A percentile compares a stretch with the other conserved stretches of the same genome.
phyloP scores from a whole-genome alignment of 352 stramenopile genomes.

The Pythium insidiosum region DNA sequence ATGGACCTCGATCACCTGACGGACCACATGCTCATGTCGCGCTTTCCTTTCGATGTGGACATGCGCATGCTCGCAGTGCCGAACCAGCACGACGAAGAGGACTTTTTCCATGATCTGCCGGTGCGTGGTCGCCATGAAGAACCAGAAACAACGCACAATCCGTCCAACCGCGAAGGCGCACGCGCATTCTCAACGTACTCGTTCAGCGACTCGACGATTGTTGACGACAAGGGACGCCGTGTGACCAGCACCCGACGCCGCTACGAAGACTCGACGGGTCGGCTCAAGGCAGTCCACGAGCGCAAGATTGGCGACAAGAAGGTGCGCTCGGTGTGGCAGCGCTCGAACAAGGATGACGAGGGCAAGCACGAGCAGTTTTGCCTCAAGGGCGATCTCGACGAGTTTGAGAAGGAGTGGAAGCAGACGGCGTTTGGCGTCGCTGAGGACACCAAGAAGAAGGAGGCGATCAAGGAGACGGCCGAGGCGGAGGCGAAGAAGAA shows the following conservation, averaged over 20 bases:
- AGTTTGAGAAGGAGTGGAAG: conserved; percentile 47
- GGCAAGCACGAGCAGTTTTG: conserved; percentile 25
- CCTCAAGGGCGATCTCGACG: conserved; percentile 23
- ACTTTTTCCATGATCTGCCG: conserved; percentile 51
- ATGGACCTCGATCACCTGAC: conserved; percentile 35
- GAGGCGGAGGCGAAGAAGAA: conserved; percentile 1
- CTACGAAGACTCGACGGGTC: conserved; percentile 41
- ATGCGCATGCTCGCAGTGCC: conserved; percentile 15
- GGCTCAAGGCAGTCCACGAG: conserved; percentile 34
- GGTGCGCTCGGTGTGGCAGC: conserved; percentile 27
- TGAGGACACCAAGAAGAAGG: conserved; percentile 22
- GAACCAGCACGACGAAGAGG: conserved; percentile 24
- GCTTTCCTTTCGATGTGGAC: neutral
- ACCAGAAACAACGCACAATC: neutral
- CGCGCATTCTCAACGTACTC: conserved; percentile 33
- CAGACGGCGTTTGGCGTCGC: conserved; percentile 35
- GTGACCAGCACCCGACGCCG: conserved; percentile 25
- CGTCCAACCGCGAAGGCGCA: neutral
- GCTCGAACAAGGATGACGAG: conserved; percentile 18
- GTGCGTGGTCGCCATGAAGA: conserved; percentile 12
- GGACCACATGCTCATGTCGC: conserved; percentile 12
- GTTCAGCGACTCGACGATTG: conserved; percentile 29
- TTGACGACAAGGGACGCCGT: conserved; percentile 27
- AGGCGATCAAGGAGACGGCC: conserved; percentile 4
- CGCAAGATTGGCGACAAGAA: conserved; percentile 31